phyloP scores from a whole-genome alignment of 768 basidiomycete genomes.

The Dioszegia hungarica region DNA sequence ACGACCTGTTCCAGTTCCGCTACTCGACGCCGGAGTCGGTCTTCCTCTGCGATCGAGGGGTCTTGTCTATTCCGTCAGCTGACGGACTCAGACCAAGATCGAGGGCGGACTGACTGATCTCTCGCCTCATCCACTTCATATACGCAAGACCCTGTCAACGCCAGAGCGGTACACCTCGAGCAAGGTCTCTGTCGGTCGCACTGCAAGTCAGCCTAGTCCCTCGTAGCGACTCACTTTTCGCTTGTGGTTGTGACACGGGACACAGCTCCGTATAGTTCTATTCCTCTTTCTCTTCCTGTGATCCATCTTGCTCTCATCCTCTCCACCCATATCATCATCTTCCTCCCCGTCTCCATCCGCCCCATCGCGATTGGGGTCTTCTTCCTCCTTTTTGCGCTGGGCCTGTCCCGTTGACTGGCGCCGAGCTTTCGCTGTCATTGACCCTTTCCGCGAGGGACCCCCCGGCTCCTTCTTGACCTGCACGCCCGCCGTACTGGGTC shows the following conservation, averaged over 20 bases:
- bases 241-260: conserved; percentile 84
- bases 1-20: conserved; percentile 90
- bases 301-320: conserved; percentile 29
- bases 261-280: conserved; percentile 79
- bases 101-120: conserved; percentile 20
- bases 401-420: not conserved
- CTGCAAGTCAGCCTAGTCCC: conserved; percentile 49
- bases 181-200: conserved; percentile 90
- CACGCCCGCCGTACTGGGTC: not conserved
- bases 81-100: not conserved
- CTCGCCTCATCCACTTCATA: conserved; percentile 74
- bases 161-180: conserved; percentile 81
- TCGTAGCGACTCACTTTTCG: conserved; percentile 61
- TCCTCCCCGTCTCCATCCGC: conserved; percentile 6
- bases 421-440: not conserved
- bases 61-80: conserved; percentile 60
- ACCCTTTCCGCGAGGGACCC: not conserved
- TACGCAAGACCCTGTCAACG: conserved; percentile 89
- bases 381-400: conserved; percentile 27
- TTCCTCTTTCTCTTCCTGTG: conserved; percentile 76
- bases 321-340: not conserved
- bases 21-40: conserved; percentile 76
- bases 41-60: conserved; percentile 79
- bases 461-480: not conserved
- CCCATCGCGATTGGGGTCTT: conserved; percentile 13